A percentile compares a stretch with the other conserved stretches of the same genome.
These are phyloP conservation scores for Trichoderma koningiopsis DNA, from an alignment of 2,329 filamentous ascomycete genomes.

Conservation along the genomic window DNA sequence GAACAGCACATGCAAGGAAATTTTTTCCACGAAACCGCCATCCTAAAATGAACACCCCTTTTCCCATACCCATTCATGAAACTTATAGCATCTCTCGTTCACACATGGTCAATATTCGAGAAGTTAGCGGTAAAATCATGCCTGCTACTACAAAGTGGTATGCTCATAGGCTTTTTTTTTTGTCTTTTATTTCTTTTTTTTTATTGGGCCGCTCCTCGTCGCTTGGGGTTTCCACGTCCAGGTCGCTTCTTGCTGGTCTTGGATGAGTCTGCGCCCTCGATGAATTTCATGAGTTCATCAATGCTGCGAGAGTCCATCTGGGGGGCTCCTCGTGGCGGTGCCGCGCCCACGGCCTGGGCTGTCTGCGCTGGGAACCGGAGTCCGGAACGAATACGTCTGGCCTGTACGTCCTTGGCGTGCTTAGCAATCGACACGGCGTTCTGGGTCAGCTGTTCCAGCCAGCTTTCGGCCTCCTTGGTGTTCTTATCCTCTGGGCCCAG, in stretches of 20 bases:
- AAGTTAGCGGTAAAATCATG: slow-evolving; percentile 1
- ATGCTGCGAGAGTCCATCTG: slow-evolving; percentile 78
- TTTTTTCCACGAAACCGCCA: neutral
- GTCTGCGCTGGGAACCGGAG: slow-evolving; percentile 62
- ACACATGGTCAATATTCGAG: slow-evolving; percentile 5
- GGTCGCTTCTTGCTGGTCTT: slow-evolving; percentile 57
- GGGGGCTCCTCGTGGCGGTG: slow-evolving; percentile 36
- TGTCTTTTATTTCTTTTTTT: slow-evolving; percentile 43
- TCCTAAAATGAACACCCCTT: neutral
- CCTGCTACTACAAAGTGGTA: slow-evolving; percentile 1
- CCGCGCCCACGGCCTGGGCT: slow-evolving; percentile 36
- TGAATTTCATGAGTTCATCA: slow-evolving; percentile 91
- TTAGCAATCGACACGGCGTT: slow-evolving; percentile 94
- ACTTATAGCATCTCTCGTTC: slow-evolving; percentile 15
- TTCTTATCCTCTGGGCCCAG: slow-evolving; percentile 92
- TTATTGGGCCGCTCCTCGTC: slow-evolving; percentile 42
- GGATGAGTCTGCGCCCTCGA: slow-evolving; percentile 71
- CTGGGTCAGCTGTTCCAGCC: slow-evolving; percentile 94
- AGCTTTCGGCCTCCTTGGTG: slow-evolving; percentile 95
- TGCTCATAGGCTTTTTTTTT: slow-evolving; percentile 19
- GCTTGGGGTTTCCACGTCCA: slow-evolving; percentile 58
- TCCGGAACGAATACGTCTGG: slow-evolving; percentile 68
- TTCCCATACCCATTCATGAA: slow-evolving; percentile 18
- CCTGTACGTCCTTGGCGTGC: slow-evolving; percentile 84
- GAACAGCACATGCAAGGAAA: slow-evolving; percentile 1